Percentiles rank a stretch among this genome's conserved stretches.
Evolutionary conservation across 2,329 filamentous ascomycete genomes (phyloP).

Genomic region (Cryoendolithus antarcticus): DNA sequence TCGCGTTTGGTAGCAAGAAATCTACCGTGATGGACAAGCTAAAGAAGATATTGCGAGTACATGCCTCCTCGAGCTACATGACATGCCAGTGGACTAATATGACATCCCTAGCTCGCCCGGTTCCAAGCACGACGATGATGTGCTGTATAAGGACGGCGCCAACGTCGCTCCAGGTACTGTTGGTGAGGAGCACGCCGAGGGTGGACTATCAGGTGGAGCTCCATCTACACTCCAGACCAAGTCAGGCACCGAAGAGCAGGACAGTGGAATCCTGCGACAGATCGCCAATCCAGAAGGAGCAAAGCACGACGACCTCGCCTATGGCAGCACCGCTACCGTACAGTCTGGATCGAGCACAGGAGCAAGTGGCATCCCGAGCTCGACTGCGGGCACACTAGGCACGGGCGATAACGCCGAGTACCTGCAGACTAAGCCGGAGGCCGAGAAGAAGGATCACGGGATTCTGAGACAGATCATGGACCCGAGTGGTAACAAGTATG

Average conservation of each 20-base stretch:
- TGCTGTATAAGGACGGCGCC: conserved; percentile 21
- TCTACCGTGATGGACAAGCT: conserved; percentile 29
- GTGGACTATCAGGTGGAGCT: conserved; percentile 2
- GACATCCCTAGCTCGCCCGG: conserved; percentile 15
- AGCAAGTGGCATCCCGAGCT: not conserved
- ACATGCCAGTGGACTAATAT: conserved; percentile 1
- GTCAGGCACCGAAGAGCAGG: conserved; percentile 5
- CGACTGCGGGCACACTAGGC: not conserved
- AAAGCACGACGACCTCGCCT: conserved; percentile 13
- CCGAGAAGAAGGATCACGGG: conserved; percentile 9
- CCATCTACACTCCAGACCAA: no score
- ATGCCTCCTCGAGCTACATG: not conserved
- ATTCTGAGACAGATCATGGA: conserved; percentile 14
- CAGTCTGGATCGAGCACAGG: not conserved
- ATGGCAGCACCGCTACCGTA: not conserved
- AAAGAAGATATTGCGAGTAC: conserved; percentile 31
- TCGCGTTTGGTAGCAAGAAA: not conserved
- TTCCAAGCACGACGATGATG: conserved; percentile 24
- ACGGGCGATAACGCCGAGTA: not conserved
- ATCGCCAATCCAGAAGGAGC: conserved; percentile 14
- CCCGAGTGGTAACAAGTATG: conserved; percentile 14
- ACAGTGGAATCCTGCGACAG: conserved; percentile 10
- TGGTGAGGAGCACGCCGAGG: conserved; percentile 6
- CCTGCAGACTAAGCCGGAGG: not conserved
- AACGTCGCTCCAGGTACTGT: conserved; percentile 1